phyloP scores from a whole-genome alignment of 73 alveolate species.

The Tetrahymena thermophila region DNA sequence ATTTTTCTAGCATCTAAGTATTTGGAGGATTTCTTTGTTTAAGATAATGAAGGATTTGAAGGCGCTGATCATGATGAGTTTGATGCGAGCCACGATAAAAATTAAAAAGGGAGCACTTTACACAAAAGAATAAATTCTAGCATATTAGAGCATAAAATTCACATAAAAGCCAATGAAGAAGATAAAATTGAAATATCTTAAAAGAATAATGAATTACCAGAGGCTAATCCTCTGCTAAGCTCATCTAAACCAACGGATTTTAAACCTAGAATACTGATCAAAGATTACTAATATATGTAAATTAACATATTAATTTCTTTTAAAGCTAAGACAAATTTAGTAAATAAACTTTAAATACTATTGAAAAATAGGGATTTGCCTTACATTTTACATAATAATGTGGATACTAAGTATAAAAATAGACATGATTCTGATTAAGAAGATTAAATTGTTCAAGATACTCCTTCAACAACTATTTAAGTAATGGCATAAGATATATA shows the following conservation, averaged over 20 bases:
- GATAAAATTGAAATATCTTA: neutral
- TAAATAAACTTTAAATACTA: neutral
- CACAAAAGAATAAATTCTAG: neutral
- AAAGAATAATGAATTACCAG: neutral
- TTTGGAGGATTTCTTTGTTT: neutral
- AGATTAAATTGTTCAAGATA: neutral
- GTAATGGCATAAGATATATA: neutral
- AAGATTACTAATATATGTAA: neutral
- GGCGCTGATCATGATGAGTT: neutral
- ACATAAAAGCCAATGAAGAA: neutral
- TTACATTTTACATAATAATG: neutral
- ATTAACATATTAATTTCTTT: neutral
- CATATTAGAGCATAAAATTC: neutral
- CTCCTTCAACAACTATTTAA: neutral
- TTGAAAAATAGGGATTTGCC: neutral
- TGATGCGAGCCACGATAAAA: neutral
- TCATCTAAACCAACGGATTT: neutral
- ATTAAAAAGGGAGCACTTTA: neutral
- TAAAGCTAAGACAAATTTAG: neutral
- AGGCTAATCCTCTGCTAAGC: neutral
- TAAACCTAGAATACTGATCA: neutral
- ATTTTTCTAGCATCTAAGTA: neutral
- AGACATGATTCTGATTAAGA: neutral
- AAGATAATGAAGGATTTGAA: neutral
- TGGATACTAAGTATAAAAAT: neutral